Base-by-base conservation (phyloP, 306 rosid species). In the Cicer bijugum region DNA sequence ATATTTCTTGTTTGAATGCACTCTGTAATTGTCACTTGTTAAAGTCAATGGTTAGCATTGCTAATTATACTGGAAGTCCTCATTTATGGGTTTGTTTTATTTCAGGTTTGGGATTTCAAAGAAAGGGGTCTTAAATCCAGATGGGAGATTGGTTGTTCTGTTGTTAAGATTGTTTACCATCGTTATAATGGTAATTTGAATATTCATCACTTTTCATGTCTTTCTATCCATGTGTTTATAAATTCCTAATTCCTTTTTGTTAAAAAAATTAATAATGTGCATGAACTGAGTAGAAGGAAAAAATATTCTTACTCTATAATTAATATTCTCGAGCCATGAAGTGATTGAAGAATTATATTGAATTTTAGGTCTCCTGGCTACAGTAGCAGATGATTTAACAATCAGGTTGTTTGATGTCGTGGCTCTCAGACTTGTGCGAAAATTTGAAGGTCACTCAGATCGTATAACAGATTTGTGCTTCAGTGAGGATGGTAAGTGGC, bases 401-500 rank as follows among this genome's bases (percentile, higher is more conserved):
- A 88, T 93, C 65, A 89, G 91, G 70, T 70, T 93, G 81, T 88
- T 85, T 89, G 98, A 93, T 76, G 86, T 91, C 14, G 84, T 89
- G 91, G 92, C 96, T 39, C 85, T 82, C 67, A 83, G 91, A 83
- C 80, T 91, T 81, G 98, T 93, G 51, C 96, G 97, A 55, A 89
- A 85, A 67, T 93, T 93, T 74, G 96, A 91, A 88, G 98, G 97
- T 47, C 96, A 91, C 84, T 85, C 83, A 5, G 98, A 93, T 86
- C 96, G 97, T 56, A 73, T 93, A 66, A 91, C 98, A 12, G 98
- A 93, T 71, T 80, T 93, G 84, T 91, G 96, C 81, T 93, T 93
- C 88, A 93, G 98, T 58, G 97, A 93, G 87, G 98, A 93, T 82
- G 92, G 98, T 43, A 94, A 94, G 83, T 94, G 96, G 98, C 90